Evolutionary conservation across 208 protist genomes (phyloP).

Genomic region (Wallacemonas rigidus): DNA sequence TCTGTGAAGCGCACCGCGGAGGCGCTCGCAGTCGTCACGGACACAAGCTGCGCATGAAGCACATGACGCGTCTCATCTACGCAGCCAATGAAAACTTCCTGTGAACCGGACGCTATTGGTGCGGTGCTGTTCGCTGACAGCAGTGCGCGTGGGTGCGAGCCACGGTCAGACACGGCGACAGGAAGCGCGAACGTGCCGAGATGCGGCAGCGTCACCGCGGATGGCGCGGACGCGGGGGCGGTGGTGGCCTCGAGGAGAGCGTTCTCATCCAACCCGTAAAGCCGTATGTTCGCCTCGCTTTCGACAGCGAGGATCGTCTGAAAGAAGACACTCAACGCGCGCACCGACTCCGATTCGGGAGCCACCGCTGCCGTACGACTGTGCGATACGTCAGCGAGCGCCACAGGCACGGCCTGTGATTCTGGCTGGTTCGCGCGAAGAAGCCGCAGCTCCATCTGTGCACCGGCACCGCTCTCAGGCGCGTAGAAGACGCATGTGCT

Average conservation of each 20-base stretch:
- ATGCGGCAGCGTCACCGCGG: slow-evolving; percentile 5
- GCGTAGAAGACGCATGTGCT: slow-evolving; percentile 19
- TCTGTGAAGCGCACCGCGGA: slow-evolving; percentile 24
- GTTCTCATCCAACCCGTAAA: not conserved
- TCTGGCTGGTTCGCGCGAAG: slow-evolving; percentile 3
- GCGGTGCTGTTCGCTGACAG: not conserved
- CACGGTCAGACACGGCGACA: not conserved
- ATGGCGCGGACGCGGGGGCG: not conserved
- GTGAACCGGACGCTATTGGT: not conserved
- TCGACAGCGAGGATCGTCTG: slow-evolving; percentile 17
- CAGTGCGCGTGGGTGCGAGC: not conserved
- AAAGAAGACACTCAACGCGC: not conserved
- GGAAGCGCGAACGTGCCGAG: not conserved
- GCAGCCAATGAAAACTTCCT: slow-evolving; percentile 14
- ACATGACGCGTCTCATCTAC: slow-evolving; percentile 4
- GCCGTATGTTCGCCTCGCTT: not conserved
- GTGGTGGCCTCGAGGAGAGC: not conserved
- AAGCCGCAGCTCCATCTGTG: slow-evolving; percentile 12
- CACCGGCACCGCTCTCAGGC: slow-evolving; percentile 11
- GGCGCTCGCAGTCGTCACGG: not conserved
- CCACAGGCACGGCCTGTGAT: not conserved
- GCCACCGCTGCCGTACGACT: not conserved
- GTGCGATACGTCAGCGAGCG: not conserved
- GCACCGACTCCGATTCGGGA: not conserved
- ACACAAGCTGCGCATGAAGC: slow-evolving; percentile 13